Evolutionary conservation across 441 rosid species (phyloP).

Genomic region (Corymbia calophylla): DNA sequence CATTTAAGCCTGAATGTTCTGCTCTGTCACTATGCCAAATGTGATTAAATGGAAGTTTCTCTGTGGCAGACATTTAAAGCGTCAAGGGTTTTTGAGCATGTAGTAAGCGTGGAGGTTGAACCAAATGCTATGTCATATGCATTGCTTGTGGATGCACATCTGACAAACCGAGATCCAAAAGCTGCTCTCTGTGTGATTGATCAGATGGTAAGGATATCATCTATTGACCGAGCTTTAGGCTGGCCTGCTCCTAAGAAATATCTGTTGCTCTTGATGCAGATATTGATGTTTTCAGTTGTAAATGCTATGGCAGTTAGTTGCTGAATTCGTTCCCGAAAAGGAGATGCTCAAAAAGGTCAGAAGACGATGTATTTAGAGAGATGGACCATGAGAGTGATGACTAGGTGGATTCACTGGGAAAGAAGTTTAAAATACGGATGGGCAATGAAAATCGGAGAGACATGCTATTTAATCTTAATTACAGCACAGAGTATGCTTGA

Average conservation of each 20-base stretch:
- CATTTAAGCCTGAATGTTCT: background rate
- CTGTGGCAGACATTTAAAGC: conserved; percentile 72
- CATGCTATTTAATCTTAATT: conserved; percentile 60
- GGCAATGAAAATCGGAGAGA: conserved; percentile 67
- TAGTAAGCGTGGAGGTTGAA: conserved; percentile 66
- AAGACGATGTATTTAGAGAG: conserved; percentile 77
- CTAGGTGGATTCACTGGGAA: conserved; percentile 46
- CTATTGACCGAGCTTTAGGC: background rate
- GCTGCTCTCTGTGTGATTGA: conserved; percentile 65
- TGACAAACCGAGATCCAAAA: conserved; percentile 72
- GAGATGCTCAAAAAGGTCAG: conserved; percentile 65
- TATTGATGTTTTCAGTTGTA: background rate
- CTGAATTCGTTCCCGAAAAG: conserved; percentile 74
- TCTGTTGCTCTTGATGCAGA: background rate
- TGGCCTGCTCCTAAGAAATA: background rate
- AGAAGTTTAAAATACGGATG: conserved; percentile 49
- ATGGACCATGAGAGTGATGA: conserved; percentile 62
- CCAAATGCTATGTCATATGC: conserved; percentile 73
- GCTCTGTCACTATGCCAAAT: background rate
- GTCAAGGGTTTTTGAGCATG: conserved; percentile 72
- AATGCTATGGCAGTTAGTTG: conserved; percentile 39
- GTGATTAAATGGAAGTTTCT: conserved; percentile 9
- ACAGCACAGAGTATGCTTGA: conserved; percentile 45
- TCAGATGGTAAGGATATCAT: conserved; percentile 50
- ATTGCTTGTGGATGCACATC: conserved; percentile 86